Percentiles rank a stretch among this genome's conserved stretches.
These are phyloP conservation scores for Protomyces arabidopsidicola DNA, from an alignment of 1,139 yeast species.

Conservation along the genomic window DNA sequence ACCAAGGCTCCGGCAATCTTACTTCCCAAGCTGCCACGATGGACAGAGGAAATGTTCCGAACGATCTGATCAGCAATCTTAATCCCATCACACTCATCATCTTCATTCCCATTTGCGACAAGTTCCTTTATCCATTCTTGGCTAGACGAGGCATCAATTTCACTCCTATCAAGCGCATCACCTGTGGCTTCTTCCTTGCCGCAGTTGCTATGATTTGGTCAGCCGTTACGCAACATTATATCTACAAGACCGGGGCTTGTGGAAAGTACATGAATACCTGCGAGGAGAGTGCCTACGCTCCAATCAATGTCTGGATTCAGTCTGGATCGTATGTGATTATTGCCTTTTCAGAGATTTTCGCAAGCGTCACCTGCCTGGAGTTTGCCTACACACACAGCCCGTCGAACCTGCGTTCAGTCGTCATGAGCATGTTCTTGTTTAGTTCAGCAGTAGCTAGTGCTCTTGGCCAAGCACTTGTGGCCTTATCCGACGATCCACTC, in stretches of 20 bases:
- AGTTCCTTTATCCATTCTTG: constrained; percentile 52
- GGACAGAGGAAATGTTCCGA: constrained; percentile 61
- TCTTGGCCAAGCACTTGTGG: constrained; percentile 64
- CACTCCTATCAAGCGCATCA: constrained; percentile 63
- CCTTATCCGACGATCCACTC: constrained; percentile 63
- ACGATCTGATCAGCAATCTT: constrained; percentile 60
- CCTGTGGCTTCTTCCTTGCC: constrained; percentile 69
- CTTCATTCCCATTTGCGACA: constrained; percentile 58
- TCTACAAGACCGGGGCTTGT: constrained; percentile 70
- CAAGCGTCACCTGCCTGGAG: constrained; percentile 57
- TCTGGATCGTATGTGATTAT: constrained; percentile 60
- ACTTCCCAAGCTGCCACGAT: constrained; percentile 61
- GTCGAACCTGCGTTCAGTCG: constrained; percentile 57
- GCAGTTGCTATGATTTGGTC: constrained; percentile 71
- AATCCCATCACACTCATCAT: constrained; percentile 59
- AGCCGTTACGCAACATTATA: constrained; percentile 67
- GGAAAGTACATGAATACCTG: constrained; percentile 51
- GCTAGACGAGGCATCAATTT: constrained; percentile 46
- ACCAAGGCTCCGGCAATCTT: constrained; percentile 62
- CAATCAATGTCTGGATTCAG: constrained; percentile 60
- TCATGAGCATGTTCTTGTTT: constrained; percentile 58
- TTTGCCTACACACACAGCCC: constrained; percentile 70
- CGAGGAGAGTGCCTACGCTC: constrained; percentile 40
- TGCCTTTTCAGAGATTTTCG: constrained; percentile 61
- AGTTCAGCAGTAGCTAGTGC: constrained; percentile 67